A percentile compares a stretch with the other conserved stretches of the same genome.
phyloP scores from a whole-genome alignment of 192 early-diverging fungal genomes.

The Phycomyces blakesleeanus region DNA sequence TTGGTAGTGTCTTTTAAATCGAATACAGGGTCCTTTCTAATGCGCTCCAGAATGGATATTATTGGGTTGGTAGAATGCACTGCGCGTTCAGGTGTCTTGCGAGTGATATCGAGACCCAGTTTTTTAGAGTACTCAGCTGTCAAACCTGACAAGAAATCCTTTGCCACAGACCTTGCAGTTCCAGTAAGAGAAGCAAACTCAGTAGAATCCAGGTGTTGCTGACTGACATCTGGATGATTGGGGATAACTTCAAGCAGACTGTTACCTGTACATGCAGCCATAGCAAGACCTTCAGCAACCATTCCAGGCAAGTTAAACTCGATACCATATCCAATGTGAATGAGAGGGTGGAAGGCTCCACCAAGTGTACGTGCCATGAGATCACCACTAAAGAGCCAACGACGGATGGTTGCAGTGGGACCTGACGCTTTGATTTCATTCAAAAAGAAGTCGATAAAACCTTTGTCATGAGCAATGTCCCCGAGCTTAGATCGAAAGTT shows the following conservation, averaged over 20 bases:
- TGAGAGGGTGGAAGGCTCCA: constrained; percentile 57
- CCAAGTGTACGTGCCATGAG: constrained; percentile 43
- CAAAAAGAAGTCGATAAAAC: constrained; percentile 47
- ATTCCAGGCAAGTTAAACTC: constrained; percentile 55
- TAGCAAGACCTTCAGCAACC: constrained; percentile 48
- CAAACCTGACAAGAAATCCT: background rate
- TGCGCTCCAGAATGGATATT: background rate
- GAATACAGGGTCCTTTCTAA: background rate
- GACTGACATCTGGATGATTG: constrained; percentile 4
- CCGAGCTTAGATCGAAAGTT: constrained; percentile 38
- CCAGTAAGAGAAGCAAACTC: background rate
- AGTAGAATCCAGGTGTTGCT: background rate
- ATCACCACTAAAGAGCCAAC: constrained; percentile 45
- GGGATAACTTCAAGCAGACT: constrained; percentile 21
- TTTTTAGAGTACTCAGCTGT: background rate
- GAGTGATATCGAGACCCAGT: background rate
- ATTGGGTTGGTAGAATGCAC: background rate
- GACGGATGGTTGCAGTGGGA: constrained; percentile 28
- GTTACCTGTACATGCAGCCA: constrained; percentile 39
- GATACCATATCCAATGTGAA: constrained; percentile 59
- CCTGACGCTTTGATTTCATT: constrained; percentile 40
- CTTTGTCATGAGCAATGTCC: constrained; percentile 39
- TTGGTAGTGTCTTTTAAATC: constrained; percentile 1
- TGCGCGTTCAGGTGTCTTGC: background rate
- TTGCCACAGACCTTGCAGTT: constrained; percentile 2